These are phyloP conservation scores for Lentinus polychrous DNA, from an alignment of 1,284 basidiomycete species.

Conservation along the genomic window DNA sequence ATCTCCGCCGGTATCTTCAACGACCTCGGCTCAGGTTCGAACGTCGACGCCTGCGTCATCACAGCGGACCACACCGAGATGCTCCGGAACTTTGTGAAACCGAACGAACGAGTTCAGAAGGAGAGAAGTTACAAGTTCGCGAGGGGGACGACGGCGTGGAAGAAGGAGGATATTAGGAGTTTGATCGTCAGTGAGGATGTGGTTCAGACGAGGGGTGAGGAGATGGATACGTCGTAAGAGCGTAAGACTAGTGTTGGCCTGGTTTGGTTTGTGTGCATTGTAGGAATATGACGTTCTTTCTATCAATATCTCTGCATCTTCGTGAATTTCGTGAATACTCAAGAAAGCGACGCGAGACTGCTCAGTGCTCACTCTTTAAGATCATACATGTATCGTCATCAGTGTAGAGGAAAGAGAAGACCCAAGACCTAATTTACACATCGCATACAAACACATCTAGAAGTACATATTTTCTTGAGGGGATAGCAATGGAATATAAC, in stretches of 20 bases:
- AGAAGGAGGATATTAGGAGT: constrained; percentile 68
- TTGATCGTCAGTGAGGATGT: constrained; percentile 71
- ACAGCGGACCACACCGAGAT: constrained; percentile 79
- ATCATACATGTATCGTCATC: no score
- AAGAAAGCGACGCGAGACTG: no score
- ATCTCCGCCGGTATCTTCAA: constrained; percentile 98
- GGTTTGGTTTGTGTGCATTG: no score
- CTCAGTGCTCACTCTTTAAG: no score
- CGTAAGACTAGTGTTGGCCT: background rate
- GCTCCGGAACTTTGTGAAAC: constrained; percentile 87
- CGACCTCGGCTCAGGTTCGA: constrained; percentile 96
- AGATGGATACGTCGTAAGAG: constrained; percentile 57
- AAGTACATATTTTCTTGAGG: no score
- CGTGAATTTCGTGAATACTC: no score
- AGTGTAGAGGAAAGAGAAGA: no score
- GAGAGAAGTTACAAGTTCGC: constrained; percentile 83
- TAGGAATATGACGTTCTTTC: no score
- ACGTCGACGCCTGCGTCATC: constrained; percentile 96
- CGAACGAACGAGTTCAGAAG: constrained; percentile 84
- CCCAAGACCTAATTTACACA: no score
- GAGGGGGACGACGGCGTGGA: constrained; percentile 84
- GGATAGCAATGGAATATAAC: no score
- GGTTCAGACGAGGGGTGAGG: constrained; percentile 42
- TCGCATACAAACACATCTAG: no score
- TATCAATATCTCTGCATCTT: no score